Conservation (phyloP, 257 asterid species). For the Petrea volubilis region DNA sequence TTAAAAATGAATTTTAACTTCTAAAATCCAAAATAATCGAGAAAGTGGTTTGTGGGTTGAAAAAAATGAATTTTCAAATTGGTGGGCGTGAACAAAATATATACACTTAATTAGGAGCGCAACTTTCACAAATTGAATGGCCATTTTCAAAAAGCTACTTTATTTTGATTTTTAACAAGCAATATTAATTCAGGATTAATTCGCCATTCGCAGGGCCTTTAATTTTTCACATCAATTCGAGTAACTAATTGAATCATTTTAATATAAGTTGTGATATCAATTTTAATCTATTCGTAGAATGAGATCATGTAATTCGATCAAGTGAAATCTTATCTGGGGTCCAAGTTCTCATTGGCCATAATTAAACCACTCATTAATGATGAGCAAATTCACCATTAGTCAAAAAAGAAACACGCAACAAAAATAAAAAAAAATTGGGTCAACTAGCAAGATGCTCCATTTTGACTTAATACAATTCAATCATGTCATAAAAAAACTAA, state of each 20-base stretch:
- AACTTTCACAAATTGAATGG: conserved; percentile 2
- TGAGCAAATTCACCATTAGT: conserved; percentile 20
- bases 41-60: too few relatives aligned
- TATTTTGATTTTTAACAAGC: conserved; percentile 1
- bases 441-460: conserved; percentile 1
- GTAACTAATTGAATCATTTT: too few relatives aligned
- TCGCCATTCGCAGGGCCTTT: conserved; percentile 12
- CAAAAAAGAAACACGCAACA: neutral
- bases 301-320: neutral
- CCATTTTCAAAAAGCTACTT: conserved; percentile 16
- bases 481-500: conserved; percentile 18
- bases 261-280: too few relatives aligned
- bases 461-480: neutral
- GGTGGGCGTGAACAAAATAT: neutral
- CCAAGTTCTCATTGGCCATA: neutral
- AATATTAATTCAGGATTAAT: neutral
- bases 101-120: neutral
- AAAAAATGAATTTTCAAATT: too few relatives aligned
- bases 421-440: neutral
- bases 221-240: too few relatives aligned
- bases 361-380: conserved; percentile 1
- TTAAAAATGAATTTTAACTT: too few relatives aligned
- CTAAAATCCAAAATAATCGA: too few relatives aligned
- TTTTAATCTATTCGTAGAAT: too few relatives aligned
- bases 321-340: neutral